Base-by-base conservation (phyloP, 2,329 filamentous ascomycete species). In the Keithomyces neogunnii region DNA sequence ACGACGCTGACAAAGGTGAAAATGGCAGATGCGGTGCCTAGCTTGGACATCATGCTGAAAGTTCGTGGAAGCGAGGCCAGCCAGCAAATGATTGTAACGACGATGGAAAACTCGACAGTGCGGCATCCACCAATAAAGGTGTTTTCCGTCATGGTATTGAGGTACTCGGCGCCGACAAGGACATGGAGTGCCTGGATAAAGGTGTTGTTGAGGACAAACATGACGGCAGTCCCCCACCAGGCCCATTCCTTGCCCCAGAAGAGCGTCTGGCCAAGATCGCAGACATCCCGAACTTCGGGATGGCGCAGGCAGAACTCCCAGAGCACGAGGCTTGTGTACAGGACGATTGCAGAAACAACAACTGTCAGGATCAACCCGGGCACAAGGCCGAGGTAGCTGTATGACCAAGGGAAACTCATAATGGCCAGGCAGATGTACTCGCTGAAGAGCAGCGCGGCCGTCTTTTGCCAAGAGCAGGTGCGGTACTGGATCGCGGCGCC, bases 341-440 rank as follows among this genome's bases (percentile, higher is more conserved):
- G 74, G 1, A 96, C 91, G 19, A 91, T 68, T 4, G 72, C 77
- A 30, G 91, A 89, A 53, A 95, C 79, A 32, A 92, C 79, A 2
- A 87, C 75, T 0, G 91, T 96, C 63, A 95, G 65, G 55, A 96
- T 92, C 50, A 96, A 68, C 29, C 76, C 90, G 0, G 91, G 90
- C 1, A 96, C 88, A 13, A 96, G 77, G 6, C 91, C 91, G 6
- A 96, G 79, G 31, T 92, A 73, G 43, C 89, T 88, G 69, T 96
- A 96, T 0, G 89, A 95, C 78, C 88, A 95, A 0, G 91, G 91
- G 60, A 96, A 96, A 48, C 88, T 95, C 90, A 96, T 96, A 64
- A 96, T 96, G 53, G 81, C 66, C 69, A 96, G 72, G 66, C 89
- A 95, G 53, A 96, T 96, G 67, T 96, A 96, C 73, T 96, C 91